A percentile compares a stretch with the other conserved stretches of the same genome.
phyloP scores from a whole-genome alignment of 768 basidiomycete species.

The Pleurotus salmoneostramineus region DNA sequence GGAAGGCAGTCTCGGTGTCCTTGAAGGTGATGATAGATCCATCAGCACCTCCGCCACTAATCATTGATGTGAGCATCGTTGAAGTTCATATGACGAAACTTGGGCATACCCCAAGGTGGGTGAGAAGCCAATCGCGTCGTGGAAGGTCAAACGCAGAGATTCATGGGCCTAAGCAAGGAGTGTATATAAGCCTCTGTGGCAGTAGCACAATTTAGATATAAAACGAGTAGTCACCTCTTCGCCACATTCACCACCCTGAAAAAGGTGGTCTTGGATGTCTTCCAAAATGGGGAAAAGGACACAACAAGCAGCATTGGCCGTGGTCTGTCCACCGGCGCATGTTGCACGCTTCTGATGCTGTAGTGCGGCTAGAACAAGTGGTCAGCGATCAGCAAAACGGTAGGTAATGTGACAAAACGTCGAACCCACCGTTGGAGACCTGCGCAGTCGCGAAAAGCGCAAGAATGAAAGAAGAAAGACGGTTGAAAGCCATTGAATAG shows the following conservation, averaged over 20 bases:
- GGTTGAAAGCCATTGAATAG: not conserved
- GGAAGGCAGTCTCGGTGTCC: constrained; percentile 35
- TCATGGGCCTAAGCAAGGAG: constrained; percentile 16
- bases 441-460: not conserved
- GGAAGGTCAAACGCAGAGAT: constrained; percentile 31
- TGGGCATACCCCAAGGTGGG: constrained; percentile 22
- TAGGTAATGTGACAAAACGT: not conserved
- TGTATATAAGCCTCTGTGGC: no score
- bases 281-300: constrained; percentile 21
- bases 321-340: constrained; percentile 25
- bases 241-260: constrained; percentile 25
- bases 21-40: constrained; percentile 46
- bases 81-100: not conserved
- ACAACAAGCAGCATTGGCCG: constrained; percentile 23
- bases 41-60: constrained; percentile 42
- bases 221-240: constrained; percentile 16
- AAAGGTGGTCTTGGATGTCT: constrained; percentile 19
- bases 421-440: not conserved
- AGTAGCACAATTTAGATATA: no score
- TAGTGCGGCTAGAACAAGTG: not conserved
- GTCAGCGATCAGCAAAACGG: not conserved
- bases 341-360: constrained; percentile 16
- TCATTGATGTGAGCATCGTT: not conserved
- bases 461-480: constrained; percentile 3
- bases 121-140: constrained; percentile 44